These are phyloP conservation scores for Phytophthora cryptogea DNA, from an alignment of 352 stramenopile species.

Conservation along the genomic window DNA sequence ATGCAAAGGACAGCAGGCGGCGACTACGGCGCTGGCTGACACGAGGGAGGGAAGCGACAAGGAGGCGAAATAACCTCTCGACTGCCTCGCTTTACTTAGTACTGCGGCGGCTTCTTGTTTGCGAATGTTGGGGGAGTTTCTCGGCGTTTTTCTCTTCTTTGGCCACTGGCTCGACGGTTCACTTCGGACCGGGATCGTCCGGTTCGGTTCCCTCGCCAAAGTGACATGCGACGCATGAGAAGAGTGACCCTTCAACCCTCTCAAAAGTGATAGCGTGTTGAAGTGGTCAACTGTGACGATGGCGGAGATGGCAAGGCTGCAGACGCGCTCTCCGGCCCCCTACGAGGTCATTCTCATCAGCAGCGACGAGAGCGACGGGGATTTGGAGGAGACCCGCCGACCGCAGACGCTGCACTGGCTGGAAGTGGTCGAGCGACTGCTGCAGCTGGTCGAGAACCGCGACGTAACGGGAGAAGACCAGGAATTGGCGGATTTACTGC, in stretches of 20 bases:
- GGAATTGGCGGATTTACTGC: constrained; percentile 7
- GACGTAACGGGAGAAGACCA: constrained; percentile 12
- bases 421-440: constrained; percentile 16
- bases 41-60: constrained; percentile 7
- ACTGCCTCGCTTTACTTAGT: constrained; percentile 16
- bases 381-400: not conserved
- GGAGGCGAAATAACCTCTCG: constrained; percentile 10
- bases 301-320: too few relatives aligned
- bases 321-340: not conserved
- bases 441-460: constrained; percentile 22
- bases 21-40: constrained; percentile 2
- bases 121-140: constrained; percentile 29
- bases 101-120: constrained; percentile 21
- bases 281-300: constrained; percentile 11
- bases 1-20: constrained; percentile 29
- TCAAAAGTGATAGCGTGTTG: constrained; percentile 13
- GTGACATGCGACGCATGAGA: constrained; percentile 6
- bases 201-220: constrained; percentile 29
- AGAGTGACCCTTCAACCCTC: constrained; percentile 17
- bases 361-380: constrained; percentile 7
- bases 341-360: constrained; percentile 34
- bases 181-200: constrained; percentile 7
- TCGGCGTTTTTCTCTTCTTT: constrained; percentile 16
- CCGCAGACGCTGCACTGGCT: constrained; percentile 16
- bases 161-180: constrained; percentile 40